phyloP scores from a whole-genome alignment of 495 filamentous ascomycete species.

The Diplogelasinospora grovesii region DNA sequence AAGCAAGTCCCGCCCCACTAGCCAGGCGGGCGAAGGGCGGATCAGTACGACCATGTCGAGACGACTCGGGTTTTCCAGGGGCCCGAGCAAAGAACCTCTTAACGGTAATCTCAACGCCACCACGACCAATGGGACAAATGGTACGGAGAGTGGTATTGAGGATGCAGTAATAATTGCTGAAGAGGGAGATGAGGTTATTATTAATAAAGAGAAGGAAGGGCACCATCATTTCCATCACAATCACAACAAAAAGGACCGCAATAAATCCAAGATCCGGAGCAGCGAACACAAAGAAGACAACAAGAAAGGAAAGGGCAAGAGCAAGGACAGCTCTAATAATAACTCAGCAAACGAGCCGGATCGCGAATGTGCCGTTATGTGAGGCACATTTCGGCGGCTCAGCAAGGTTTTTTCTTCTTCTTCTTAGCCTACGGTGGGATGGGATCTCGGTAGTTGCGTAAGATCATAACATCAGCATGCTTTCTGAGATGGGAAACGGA shows the following conservation, averaged over 20 bases:
- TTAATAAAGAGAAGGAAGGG: slow-evolving; percentile 28
- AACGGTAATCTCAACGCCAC: too few species aligned
- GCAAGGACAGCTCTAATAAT: slow-evolving; percentile 28
- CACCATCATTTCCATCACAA: slow-evolving; percentile 33
- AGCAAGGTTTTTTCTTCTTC: too few species aligned
- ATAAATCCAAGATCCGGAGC: slow-evolving; percentile 36
- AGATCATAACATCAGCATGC: too few species aligned
- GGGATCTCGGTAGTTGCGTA: too few species aligned
- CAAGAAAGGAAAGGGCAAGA: slow-evolving; percentile 27
- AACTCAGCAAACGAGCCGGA: slow-evolving; percentile 46
- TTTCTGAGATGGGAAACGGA: too few species aligned
- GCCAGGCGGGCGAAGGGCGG: slow-evolving; percentile 60
- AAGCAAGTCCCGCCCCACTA: slow-evolving; percentile 60
- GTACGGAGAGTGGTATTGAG: slow-evolving; percentile 27
- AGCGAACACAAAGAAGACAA: slow-evolving; percentile 33
- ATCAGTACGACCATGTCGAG: slow-evolving; percentile 61
- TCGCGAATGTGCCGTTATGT: slow-evolving; percentile 58
- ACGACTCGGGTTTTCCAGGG: slow-evolving; percentile 50
- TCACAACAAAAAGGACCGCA: slow-evolving; percentile 38
- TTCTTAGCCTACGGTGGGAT: too few species aligned
- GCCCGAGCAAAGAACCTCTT: slow-evolving; percentile 43
- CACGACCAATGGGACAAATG: slow-evolving; percentile 23
- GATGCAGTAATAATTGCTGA: slow-evolving; percentile 29
- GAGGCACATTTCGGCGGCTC: slow-evolving; percentile 7
- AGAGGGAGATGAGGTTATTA: slow-evolving; percentile 16